phyloP scores from a whole-genome alignment of 768 basidiomycete species.

The Candolleomyces eurysporus region DNA sequence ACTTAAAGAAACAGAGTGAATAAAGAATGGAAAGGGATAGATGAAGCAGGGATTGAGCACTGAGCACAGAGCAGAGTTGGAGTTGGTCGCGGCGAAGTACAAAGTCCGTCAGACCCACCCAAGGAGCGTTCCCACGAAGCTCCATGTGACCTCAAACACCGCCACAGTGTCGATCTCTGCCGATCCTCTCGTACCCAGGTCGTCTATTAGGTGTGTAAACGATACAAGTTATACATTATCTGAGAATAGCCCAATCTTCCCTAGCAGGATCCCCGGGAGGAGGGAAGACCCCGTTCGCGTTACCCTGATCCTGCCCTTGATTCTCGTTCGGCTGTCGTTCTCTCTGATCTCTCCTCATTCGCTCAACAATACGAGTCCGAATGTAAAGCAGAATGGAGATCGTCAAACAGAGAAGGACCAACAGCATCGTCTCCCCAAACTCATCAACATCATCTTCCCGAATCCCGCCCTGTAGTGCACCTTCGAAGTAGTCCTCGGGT shows the following conservation, averaged over 20 bases:
- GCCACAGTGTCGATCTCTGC: too few relatives aligned
- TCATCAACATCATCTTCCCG: conserved; percentile 66
- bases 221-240: conserved; percentile 31
- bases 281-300: conserved; percentile 53
- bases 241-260: conserved; percentile 63
- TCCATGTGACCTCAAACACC: neutral
- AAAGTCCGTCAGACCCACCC: neutral
- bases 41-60: conserved; percentile 1
- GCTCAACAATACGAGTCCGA: conserved; percentile 73
- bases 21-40: conserved; percentile 5
- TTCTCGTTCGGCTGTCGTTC: conserved; percentile 37
- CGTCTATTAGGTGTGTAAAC: neutral
- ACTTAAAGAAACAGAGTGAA: conserved; percentile 11
- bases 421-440: conserved; percentile 75
- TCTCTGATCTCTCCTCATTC: conserved; percentile 64
- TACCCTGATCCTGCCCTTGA: conserved; percentile 32
- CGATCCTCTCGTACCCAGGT: neutral
- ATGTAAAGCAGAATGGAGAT: conserved; percentile 78
- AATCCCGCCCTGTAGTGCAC: conserved; percentile 49
- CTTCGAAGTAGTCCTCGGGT: conserved; percentile 83
- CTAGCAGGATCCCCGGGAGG: conserved; percentile 62
- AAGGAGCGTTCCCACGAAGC: neutral
- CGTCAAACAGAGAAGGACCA: conserved; percentile 68
- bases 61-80: neutral
- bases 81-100: neutral